A percentile compares a stretch with the other conserved stretches of the same genome.
These are phyloP conservation scores for Pyricularia sp. DNA, from an alignment of 2,329 filamentous ascomycete species.

Conservation along the genomic window DNA sequence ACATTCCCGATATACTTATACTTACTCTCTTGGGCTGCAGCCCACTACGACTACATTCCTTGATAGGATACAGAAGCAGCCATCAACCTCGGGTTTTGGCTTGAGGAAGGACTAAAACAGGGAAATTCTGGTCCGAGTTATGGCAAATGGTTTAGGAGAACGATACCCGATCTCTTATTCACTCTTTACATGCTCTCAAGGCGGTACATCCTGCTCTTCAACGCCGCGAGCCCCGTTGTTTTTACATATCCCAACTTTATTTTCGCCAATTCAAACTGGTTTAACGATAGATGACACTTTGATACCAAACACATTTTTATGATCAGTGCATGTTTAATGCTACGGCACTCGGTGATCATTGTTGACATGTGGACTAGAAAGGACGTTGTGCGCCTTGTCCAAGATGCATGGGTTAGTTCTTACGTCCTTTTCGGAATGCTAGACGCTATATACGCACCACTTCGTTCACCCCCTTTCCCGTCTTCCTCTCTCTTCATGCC, in stretches of 20 bases:
- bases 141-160: not conserved
- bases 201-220: not conserved
- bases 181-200: not conserved
- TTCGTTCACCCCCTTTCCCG: too few species aligned
- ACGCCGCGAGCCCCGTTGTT: not conserved
- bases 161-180: not conserved
- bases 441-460: not conserved
- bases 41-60: not conserved
- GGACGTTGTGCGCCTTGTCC: not conserved
- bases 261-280: not conserved
- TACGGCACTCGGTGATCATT: not conserved
- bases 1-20: not conserved
- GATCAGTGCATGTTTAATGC: not conserved
- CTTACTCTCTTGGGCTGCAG: not conserved
- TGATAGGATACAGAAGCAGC: not conserved
- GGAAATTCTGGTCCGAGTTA: not conserved
- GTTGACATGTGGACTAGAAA: not conserved
- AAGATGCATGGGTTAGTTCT: not conserved
- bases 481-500: too few species aligned
- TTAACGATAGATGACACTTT: too few species aligned
- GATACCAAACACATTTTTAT: not conserved
- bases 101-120: not conserved
- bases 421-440: not conserved
- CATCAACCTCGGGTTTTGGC: not conserved
- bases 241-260: not conserved